These are phyloP conservation scores for Pichia membranifaciens DNA, from an alignment of 805 yeast species.

Conservation along the genomic window DNA sequence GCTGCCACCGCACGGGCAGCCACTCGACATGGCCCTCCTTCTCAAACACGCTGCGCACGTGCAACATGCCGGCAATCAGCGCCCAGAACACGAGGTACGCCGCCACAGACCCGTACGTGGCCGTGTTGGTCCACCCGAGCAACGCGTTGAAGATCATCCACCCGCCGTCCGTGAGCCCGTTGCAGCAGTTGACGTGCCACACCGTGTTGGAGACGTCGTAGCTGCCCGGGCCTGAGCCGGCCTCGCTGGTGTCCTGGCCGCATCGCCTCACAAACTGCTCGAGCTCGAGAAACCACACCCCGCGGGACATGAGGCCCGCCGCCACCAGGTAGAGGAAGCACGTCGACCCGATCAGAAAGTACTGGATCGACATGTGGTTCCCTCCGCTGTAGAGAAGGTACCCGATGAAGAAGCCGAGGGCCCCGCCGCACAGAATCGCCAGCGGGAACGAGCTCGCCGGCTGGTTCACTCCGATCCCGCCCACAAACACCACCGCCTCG, in stretches of 20 bases:
- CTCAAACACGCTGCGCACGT: constrained; percentile 43
- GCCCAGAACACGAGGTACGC: constrained; percentile 73
- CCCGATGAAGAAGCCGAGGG: constrained; percentile 61
- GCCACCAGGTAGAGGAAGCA: constrained; percentile 79
- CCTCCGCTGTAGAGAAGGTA: constrained; percentile 69
- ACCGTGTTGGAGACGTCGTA: constrained; percentile 73
- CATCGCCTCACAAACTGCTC: constrained; percentile 70
- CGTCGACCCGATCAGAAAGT: constrained; percentile 68
- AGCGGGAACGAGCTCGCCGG: constrained; percentile 61
- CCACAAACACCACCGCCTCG: constrained; percentile 87
- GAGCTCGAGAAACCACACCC: constrained; percentile 85
- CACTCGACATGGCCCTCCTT: constrained; percentile 52
- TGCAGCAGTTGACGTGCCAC: constrained; percentile 96
- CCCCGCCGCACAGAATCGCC: constrained; percentile 53
- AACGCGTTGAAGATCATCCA: constrained; percentile 90
- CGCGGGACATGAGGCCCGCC: constrained; percentile 80
- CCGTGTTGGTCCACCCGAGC: constrained; percentile 91
- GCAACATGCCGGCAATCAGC: constrained; percentile 40
- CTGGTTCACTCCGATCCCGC: constrained; percentile 77
- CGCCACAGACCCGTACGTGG: constrained; percentile 80
- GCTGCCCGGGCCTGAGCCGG: constrained; percentile 91
- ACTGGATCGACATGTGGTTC: constrained; percentile 66
- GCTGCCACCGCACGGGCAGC: constrained; percentile 58
- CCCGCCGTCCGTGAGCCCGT: constrained; percentile 84
- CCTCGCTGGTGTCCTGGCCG: constrained; percentile 82